Evolutionary conservation across 116 monocot species (phyloP), one percentile per base, ranked within the genome.

Genomic region (Iris pallida): DNA sequence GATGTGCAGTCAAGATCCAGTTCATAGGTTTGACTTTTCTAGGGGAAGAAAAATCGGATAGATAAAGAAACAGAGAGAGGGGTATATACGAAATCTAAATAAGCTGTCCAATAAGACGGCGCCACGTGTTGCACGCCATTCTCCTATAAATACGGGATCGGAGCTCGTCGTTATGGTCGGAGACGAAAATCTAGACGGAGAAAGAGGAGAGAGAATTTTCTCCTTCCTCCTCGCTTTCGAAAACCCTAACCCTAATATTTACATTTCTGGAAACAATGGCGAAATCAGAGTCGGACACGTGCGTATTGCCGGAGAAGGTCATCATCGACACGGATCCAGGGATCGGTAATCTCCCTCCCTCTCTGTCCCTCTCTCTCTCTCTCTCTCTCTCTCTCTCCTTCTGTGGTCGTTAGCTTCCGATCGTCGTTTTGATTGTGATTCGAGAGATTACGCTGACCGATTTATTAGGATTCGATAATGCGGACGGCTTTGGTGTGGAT

Each of bases 301-400:
- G 17, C 18, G 56, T 17, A 0, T 12, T 10, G 12, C 42, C 12
- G 12, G 75, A 80, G 47, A 95, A 95, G 76, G 56, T 95, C 78
- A 95, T 95, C 86, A 88, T 95, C 79, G 95, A 95, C 70, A 95
- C 95, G 40, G 95, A 95, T 88, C 95, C 95, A 8, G 95, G 95
- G 42, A 95, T 95, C 63, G 95, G 95, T 95, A 82, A 30, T 17
- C 8, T 40, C 5, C 49, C 14, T 55, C 8, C 11, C 64, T 20
- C 11, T 44, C 46, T 53, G 47, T 9, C 43, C 12, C 18, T 65
- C 7, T 51, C 20, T 45, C 58, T 46, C 13, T 41, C n/a, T n/a
- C n/a, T n/a, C n/a, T 72, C 42, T 30, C 17, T 54, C 48, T 18
- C 0, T 41, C 57, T 68, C 9, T 17, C 8, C 42, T 40, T 16